phyloP scores from a whole-genome alignment of 129 eudicot species.

The Flaveria robusta region DNA sequence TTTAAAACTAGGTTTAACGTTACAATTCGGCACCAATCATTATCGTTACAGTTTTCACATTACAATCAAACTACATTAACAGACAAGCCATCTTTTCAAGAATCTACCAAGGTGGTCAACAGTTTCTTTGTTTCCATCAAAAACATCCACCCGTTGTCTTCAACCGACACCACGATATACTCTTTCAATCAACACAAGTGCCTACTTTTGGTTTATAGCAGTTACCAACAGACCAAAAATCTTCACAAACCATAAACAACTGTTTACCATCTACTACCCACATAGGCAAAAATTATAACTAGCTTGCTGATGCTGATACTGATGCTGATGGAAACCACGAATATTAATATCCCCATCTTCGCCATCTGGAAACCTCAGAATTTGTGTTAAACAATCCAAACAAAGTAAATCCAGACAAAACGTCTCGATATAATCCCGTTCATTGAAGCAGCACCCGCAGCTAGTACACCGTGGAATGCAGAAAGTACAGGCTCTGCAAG shows the following conservation, averaged over 20 bases:
- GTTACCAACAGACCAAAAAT: conserved; percentile 10
- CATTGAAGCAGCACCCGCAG: conserved; percentile 67
- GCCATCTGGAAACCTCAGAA: conserved; percentile 39
- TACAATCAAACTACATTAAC: background rate
- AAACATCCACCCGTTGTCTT: conserved; percentile 9
- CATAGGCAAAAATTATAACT: conserved; percentile 47
- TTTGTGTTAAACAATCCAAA: conserved; percentile 43
- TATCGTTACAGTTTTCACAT: background rate
- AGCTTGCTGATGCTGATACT: conserved; percentile 39
- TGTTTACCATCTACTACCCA: conserved; percentile 42
- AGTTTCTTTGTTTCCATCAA: background rate
- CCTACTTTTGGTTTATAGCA: conserved; percentile 20
- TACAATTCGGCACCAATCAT: background rate
- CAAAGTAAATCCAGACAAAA: conserved; percentile 49
- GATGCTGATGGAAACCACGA: conserved; percentile 32
- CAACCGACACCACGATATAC: conserved; percentile 14
- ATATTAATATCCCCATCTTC: conserved; percentile 23
- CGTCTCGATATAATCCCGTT: conserved; percentile 53
- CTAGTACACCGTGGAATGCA: conserved; percentile 59
- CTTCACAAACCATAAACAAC: conserved; percentile 17
- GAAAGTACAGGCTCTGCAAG: conserved; percentile 60
- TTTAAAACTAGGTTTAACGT: background rate
- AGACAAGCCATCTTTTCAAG: background rate
- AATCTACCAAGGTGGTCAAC: background rate
- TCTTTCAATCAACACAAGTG: background rate